These are phyloP conservation scores for Trametes cubensis DNA, from an alignment of 768 basidiomycete genomes.

Conservation along the genomic window DNA sequence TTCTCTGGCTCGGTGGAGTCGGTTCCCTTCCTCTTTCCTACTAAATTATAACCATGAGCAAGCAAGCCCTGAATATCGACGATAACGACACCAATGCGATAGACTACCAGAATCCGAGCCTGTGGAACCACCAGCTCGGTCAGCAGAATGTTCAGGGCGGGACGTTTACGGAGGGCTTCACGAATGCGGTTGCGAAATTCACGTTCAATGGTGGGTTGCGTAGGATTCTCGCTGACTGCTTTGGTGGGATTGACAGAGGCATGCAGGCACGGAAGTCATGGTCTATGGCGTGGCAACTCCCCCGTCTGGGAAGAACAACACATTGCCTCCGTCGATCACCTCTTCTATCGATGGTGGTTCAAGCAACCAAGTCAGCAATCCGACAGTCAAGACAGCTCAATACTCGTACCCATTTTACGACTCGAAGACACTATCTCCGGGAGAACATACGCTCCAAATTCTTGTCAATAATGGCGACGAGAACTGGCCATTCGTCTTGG, in stretches of 20 bases:
- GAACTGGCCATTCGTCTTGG: constrained; percentile 13
- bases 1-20: not conserved
- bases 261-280: constrained; percentile 8
- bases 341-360: constrained; percentile 8
- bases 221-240: no score
- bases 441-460: constrained; percentile 11
- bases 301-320: not conserved
- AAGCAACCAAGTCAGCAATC: constrained; percentile 3
- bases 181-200: constrained; percentile 6
- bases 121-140: constrained; percentile 3
- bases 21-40: not conserved
- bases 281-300: constrained; percentile 12
- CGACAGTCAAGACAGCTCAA: not conserved
- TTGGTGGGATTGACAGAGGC: not conserved
- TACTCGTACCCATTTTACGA: constrained; percentile 12
- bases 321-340: constrained; percentile 1
- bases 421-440: not conserved
- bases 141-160: constrained; percentile 5
- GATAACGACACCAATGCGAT: constrained; percentile 6
- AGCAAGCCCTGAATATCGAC: constrained; percentile 2
- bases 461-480: constrained; percentile 7
- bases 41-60: not conserved
- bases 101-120: constrained; percentile 4
- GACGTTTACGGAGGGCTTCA: constrained; percentile 3
- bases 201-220: constrained; percentile 8